Evolutionary conservation across 805 yeast species (phyloP).

Genomic region (Candida wancherniae): DNA sequence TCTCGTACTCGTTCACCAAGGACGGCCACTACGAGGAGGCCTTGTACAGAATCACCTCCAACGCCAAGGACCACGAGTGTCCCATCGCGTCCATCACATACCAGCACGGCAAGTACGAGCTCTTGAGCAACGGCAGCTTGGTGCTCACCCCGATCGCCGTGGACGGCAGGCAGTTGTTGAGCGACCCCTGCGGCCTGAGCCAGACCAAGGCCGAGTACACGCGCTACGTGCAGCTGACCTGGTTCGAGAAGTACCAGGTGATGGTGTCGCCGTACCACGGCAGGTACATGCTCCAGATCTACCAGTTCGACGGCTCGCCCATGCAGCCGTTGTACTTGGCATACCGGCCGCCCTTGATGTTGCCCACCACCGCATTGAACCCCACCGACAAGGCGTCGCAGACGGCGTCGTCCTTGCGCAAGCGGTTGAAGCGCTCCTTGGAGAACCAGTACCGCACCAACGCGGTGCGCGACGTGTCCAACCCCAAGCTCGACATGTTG

Average conservation of each 20-base stretch:
- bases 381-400: conserved; percentile 57
- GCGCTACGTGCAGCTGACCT: conserved; percentile 66
- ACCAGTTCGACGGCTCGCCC: conserved; percentile 72
- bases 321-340: conserved; percentile 88
- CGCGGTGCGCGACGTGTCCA: conserved; percentile 49
- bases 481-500: conserved; percentile 37
- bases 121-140: conserved; percentile 62
- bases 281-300: conserved; percentile 66
- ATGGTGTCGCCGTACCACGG: conserved; percentile 79
- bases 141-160: conserved; percentile 68
- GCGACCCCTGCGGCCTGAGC: conserved; percentile 70
- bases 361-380: conserved; percentile 86
- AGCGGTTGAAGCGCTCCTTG: conserved; percentile 62
- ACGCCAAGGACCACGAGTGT: conserved; percentile 73
- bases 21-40: conserved; percentile 95
- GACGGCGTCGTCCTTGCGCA: conserved; percentile 30
- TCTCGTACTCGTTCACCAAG: conserved; percentile 84
- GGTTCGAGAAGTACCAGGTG: conserved; percentile 54
- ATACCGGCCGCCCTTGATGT: conserved; percentile 92
- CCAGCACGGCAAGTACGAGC: conserved; percentile 83
- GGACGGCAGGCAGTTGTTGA: conserved; percentile 88
- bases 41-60: conserved; percentile 67
- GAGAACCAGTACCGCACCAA: conserved; percentile 78
- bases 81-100: conserved; percentile 75
- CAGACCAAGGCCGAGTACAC: conserved; percentile 48